A percentile compares a stretch with the other conserved stretches of the same genome.
phyloP scores from a whole-genome alignment of 2,329 filamentous ascomycete genomes.

The Fusarium sp. region DNA sequence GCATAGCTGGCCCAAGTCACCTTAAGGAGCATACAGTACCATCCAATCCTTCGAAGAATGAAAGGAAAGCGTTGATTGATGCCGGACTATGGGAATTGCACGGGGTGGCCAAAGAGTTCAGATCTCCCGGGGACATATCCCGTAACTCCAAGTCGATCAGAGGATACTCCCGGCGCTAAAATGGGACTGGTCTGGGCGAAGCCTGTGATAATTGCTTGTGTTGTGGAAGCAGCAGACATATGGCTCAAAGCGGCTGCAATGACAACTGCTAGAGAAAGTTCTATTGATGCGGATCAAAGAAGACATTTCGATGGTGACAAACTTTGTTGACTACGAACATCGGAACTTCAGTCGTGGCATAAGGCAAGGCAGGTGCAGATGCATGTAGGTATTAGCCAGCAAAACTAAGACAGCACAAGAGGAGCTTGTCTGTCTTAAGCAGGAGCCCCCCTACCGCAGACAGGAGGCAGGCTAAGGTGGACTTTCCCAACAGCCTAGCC shows the following conservation, averaged over 20 bases:
- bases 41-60: neutral
- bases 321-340: neutral
- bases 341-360: neutral
- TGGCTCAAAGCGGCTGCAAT: neutral
- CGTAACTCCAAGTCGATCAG: constrained; percentile 27
- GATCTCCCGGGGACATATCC: constrained; percentile 30
- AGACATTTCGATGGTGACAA: neutral
- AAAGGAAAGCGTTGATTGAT: neutral
- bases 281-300: neutral
- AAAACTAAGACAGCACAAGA: neutral
- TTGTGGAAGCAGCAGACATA: constrained; percentile 3
- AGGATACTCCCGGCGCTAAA: constrained; percentile 43
- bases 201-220: constrained; percentile 18
- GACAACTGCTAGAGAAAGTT: neutral
- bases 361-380: neutral
- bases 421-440: neutral
- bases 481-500: neutral
- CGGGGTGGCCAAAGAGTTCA: constrained; percentile 35
- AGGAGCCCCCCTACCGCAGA: neutral
- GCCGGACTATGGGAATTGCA: constrained; percentile 4
- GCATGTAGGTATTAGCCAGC: neutral
- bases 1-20: neutral
- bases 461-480: neutral
- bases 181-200: constrained; percentile 17
- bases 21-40: neutral